These are phyloP conservation scores for Epichloe uncinata DNA, from an alignment of 2,329 filamentous ascomycete genomes.

Conservation along the genomic window DNA sequence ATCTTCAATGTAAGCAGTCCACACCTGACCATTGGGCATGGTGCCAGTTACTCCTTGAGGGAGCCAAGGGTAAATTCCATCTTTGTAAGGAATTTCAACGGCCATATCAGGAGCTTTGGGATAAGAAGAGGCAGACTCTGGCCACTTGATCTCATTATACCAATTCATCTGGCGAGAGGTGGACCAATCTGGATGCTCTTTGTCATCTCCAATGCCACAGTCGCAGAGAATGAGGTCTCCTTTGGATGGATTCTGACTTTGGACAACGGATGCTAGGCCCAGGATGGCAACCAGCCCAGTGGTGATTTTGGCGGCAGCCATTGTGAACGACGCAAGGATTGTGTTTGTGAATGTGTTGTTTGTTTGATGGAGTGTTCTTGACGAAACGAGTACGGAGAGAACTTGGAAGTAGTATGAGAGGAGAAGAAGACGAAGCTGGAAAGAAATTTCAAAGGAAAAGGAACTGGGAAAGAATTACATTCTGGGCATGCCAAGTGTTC, in stretches of 20 bases:
- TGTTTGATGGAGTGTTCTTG: not conserved
- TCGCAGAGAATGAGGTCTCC: slow-evolving; percentile 28
- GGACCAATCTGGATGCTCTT: slow-evolving; percentile 25
- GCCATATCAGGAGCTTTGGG: slow-evolving; percentile 25
- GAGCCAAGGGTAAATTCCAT: slow-evolving; percentile 27
- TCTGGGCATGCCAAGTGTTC: not conserved
- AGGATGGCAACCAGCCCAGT: slow-evolving; percentile 11
- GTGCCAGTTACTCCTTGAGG: slow-evolving; percentile 24
- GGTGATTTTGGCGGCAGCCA: slow-evolving; percentile 14
- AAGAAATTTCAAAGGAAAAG: not conserved
- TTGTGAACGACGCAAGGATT: slow-evolving; percentile 3
- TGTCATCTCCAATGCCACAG: slow-evolving; percentile 29
- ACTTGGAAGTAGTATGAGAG: not conserved
- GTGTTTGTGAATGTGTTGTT: not conserved
- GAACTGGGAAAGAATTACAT: not conserved
- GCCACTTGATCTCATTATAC: slow-evolving; percentile 27
- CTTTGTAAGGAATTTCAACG: slow-evolving; percentile 24
- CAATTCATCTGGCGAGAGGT: slow-evolving; percentile 32
- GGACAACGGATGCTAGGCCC: slow-evolving; percentile 10
- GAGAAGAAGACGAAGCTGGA: not conserved
- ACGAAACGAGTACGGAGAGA: not conserved
- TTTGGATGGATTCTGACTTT: slow-evolving; percentile 16
- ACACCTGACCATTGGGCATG: slow-evolving; percentile 25
- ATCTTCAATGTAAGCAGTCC: slow-evolving; percentile 29
- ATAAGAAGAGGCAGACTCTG: slow-evolving; percentile 19